Percentiles rank a stretch among this genome's conserved stretches.
Evolutionary conservation across 352 stramenopile genomes (phyloP).

Genomic region (Pythium graminicola): DNA sequence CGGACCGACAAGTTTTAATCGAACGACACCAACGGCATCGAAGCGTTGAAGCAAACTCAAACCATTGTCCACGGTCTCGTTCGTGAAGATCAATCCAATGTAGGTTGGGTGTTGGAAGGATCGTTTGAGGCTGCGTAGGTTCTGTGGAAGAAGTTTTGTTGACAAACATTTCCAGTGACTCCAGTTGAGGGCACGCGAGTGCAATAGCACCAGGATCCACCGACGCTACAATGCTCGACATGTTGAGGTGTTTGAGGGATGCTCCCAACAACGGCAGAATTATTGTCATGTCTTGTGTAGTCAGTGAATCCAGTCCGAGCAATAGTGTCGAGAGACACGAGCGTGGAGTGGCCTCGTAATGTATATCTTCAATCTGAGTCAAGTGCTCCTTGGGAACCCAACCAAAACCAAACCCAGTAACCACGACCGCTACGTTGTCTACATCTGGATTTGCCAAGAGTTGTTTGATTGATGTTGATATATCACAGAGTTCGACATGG

Average conservation of each 20-base stretch:
- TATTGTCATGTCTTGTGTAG: background rate
- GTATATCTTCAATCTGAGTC: background rate
- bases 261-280: background rate
- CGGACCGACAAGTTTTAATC: no score
- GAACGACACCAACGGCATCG: no score
- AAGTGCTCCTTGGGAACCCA: background rate
- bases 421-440: background rate
- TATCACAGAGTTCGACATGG: background rate
- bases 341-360: background rate
- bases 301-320: background rate
- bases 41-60: no score
- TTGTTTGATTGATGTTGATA: background rate
- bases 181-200: background rate
- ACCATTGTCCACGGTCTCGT: no score
- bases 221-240: no score
- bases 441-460: background rate
- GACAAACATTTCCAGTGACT: background rate
- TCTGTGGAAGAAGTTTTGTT: no score
- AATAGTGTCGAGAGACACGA: background rate
- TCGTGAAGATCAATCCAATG: background rate
- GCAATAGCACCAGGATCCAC: background rate
- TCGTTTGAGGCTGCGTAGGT: no score
- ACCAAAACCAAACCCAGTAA: background rate
- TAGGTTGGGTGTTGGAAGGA: background rate
- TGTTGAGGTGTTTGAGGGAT: background rate